Evolutionary conservation across 2,329 filamentous ascomycete genomes (phyloP), one percentile per base, ranked within the genome.

Genomic region (Geosmithia putterillii): DNA sequence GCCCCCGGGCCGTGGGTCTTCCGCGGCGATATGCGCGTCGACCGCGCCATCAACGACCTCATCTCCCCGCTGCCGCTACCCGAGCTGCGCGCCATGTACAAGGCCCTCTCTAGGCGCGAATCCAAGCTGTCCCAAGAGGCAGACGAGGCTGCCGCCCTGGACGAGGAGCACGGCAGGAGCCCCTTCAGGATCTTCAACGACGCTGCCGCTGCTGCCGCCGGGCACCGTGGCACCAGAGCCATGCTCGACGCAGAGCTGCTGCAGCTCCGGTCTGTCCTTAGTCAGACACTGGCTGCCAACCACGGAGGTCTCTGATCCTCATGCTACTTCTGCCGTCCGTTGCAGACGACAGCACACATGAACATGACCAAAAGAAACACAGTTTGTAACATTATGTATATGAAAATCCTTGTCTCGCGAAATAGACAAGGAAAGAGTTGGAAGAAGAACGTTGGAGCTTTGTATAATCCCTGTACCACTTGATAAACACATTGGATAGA

Each of bases 11-110:
- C 50, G 3, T 58, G 54, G 46, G 46, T 51, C 10, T 20, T 54
- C 12, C 51, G 52, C 36, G 46, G 48, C 22, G 51, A 41, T 41
- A 41, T 50, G 28, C 54, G 56, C 42, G 49, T 59, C n/a, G 51
- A 46, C 28, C 49, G 50, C 36, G 57, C 57, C 6, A 52, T 59
- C 7, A 42, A 47, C 6, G 53, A 62, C 42, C 51, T 63, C 14
- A 46, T 64, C 3, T 47, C 49, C 42, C 52, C 49, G 3, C 49
- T 64, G 38, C n/a, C 43, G 7, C 3, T 37, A 34, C 42, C 47
- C 5, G 54, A 63, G 43, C 52, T 63, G 15, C 47, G 43, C 15
- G 44, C 40, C 12, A 56, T 57, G 51, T 47, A 48, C 21, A 43
- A 41, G 17, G 34, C 21, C 40, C 35, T 32, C 15, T 19, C 19